Conservation (phyloP, 129 eudicot genomes). For the Artemisia argyi region DNA sequence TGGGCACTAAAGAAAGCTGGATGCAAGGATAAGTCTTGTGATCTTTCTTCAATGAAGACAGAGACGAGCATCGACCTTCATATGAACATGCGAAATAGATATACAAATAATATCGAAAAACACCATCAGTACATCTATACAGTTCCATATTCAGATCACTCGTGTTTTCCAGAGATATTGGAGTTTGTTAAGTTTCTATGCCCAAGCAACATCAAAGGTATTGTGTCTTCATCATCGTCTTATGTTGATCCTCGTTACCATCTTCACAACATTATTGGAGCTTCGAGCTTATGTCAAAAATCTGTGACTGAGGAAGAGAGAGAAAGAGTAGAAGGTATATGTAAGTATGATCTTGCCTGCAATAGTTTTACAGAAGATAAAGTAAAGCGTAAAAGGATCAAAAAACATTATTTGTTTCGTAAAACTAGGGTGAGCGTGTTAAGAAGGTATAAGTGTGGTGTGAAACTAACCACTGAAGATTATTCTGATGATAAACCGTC, state of each 20-base stretch:
- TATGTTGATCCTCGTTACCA: slow-evolving; percentile 71
- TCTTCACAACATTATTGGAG: slow-evolving; percentile 61
- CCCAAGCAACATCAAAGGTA: slow-evolving; percentile 69
- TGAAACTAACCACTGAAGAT: slow-evolving; percentile 38
- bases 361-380: slow-evolving; percentile 24
- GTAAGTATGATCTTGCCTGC: slow-evolving; percentile 21
- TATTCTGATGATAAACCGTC: slow-evolving; percentile 28
- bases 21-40: slow-evolving; percentile 26
- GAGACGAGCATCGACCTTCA: slow-evolving; percentile 20
- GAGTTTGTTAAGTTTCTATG: slow-evolving; percentile 64
- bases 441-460: slow-evolving; percentile 55
- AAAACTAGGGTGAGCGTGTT: slow-evolving; percentile 48
- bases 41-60: slow-evolving; percentile 34
- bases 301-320: slow-evolving; percentile 30
- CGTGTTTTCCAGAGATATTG: slow-evolving; percentile 71
- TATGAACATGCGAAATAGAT: slow-evolving; percentile 30
- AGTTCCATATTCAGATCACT: slow-evolving; percentile 19
- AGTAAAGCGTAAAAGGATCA: slow-evolving; percentile 34
- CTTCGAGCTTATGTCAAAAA: slow-evolving; percentile 34
- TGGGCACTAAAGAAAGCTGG: slow-evolving; percentile 54
- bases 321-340: slow-evolving; percentile 32
- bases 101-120: slow-evolving; percentile 5
- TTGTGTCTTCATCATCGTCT: slow-evolving; percentile 66
- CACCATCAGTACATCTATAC: slow-evolving; percentile 11
- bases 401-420: slow-evolving; percentile 24